Conservation (phyloP, 257 asterid species). For the Lithospermum erythrorhizon region DNA sequence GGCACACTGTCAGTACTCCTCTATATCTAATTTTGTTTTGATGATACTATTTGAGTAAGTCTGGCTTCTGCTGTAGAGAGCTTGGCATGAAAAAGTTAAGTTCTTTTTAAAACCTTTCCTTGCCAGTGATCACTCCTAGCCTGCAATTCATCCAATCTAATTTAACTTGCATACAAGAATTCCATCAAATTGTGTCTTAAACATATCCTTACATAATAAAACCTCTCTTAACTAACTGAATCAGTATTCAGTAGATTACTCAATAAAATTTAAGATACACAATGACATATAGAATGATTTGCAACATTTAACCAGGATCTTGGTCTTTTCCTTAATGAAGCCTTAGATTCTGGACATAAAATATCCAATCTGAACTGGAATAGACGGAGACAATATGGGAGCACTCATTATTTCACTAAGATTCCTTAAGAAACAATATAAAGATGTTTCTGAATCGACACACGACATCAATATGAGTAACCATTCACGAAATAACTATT, state of each 20-base stretch:
- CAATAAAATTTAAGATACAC: background rate
- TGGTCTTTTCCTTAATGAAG: background rate
- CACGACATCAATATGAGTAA: background rate
- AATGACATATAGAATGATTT: background rate
- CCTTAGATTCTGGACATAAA: background rate
- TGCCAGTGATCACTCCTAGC: slow-evolving; percentile 38
- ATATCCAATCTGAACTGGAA: background rate
- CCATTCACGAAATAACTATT: background rate
- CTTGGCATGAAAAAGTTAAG: slow-evolving; percentile 18
- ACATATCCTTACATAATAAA: slow-evolving; percentile 1
- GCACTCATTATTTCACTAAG: background rate
- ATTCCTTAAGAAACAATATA: background rate
- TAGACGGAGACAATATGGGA: background rate
- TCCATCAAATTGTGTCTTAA: slow-evolving; percentile 13
- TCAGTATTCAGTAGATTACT: background rate
- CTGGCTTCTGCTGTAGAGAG: slow-evolving; percentile 16
- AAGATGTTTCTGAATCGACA: background rate
- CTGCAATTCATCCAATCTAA: slow-evolving; percentile 41
- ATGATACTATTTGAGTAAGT: slow-evolving; percentile 14
- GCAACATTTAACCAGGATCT: background rate
- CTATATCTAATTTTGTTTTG: slow-evolving; percentile 18
- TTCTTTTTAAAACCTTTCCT: slow-evolving; percentile 32
- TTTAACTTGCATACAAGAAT: slow-evolving; percentile 54
- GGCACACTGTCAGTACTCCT: slow-evolving; percentile 16
- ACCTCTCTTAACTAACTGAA: background rate